Evolutionary conservation across 768 basidiomycete genomes (phyloP).

Genomic region (Xerocomellus amylosporus): DNA sequence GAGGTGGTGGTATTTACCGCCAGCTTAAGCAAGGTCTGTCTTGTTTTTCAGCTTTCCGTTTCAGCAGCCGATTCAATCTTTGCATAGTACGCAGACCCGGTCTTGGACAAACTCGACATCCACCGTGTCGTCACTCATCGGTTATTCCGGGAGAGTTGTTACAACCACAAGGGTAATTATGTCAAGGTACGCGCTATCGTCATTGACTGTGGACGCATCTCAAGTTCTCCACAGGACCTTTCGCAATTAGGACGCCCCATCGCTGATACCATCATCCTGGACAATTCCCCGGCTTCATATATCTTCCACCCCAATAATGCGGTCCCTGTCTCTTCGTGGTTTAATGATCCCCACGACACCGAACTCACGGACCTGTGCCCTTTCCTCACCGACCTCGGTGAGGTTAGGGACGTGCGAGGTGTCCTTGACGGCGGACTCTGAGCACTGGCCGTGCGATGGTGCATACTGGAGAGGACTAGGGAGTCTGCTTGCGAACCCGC

Average conservation of each 20-base stretch:
- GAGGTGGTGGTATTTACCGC: conserved; percentile 99
- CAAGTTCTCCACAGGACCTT: conserved; percentile 65
- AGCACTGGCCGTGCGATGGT: conserved; percentile 24
- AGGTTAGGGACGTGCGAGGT: conserved; percentile 87
- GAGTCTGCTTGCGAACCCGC: conserved; percentile 23
- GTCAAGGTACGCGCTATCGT: conserved; percentile 73
- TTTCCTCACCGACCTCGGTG: conserved; percentile 84
- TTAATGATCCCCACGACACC: conserved; percentile 98
- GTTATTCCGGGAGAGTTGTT: conserved; percentile 96
- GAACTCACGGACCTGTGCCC: conserved; percentile 94
- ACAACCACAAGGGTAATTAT: conserved; percentile 98
- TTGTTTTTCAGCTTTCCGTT: neutral
- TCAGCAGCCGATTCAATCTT: conserved; percentile 9
- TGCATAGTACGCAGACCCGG: conserved; percentile 92
- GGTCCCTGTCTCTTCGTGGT: conserved; percentile 98
- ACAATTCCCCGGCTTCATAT: conserved; percentile 98
- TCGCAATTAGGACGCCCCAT: conserved; percentile 96
- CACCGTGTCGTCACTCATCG: conserved; percentile 92
- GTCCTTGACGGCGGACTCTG: conserved; percentile 84
- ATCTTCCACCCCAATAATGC: conserved; percentile 99
- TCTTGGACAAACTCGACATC: conserved; percentile 93
- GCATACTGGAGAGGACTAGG: conserved; percentile 18
- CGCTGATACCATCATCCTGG: conserved; percentile 92
- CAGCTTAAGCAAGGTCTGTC: conserved; percentile 87
- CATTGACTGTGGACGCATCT: neutral